These are phyloP conservation scores for Hibiscus trionum DNA, from an alignment of 345 rosid species.

Conservation along the genomic window DNA sequence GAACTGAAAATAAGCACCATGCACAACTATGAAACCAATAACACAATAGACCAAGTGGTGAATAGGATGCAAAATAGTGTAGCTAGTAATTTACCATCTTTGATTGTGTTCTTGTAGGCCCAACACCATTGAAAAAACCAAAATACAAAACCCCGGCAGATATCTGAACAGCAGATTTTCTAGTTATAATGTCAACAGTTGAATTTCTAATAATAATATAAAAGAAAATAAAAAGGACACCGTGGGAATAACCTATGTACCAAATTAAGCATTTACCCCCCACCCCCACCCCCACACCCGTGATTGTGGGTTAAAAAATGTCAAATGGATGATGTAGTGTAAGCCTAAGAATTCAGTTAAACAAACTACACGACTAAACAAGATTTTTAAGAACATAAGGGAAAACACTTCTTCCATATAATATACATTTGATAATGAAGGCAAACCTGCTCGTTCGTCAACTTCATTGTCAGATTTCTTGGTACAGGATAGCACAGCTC, in stretches of 20 bases:
- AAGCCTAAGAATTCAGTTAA: background rate
- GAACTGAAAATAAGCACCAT: background rate
- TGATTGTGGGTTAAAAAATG: background rate
- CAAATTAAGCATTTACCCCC: background rate
- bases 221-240: background rate
- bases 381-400: background rate
- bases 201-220: background rate
- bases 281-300: too few relatives aligned
- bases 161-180: slow-evolving; percentile 38
- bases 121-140: slow-evolving; percentile 89
- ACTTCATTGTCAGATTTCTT: slow-evolving; percentile 53
- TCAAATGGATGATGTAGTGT: background rate
- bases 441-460: slow-evolving; percentile 82
- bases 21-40: background rate
- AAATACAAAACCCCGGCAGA: slow-evolving; percentile 83
- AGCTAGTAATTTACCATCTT: slow-evolving; percentile 57
- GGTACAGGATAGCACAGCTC: slow-evolving; percentile 80
- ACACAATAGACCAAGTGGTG: background rate
- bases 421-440: background rate
- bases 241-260: background rate
- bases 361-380: background rate
- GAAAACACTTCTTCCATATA: background rate
- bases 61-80: background rate
- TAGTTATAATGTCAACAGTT: background rate
- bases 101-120: slow-evolving; percentile 71